A percentile compares a stretch with the other conserved stretches of the same genome.
Conservation (phyloP, 768 basidiomycete species). For the Cubamyces lactineus region DNA sequence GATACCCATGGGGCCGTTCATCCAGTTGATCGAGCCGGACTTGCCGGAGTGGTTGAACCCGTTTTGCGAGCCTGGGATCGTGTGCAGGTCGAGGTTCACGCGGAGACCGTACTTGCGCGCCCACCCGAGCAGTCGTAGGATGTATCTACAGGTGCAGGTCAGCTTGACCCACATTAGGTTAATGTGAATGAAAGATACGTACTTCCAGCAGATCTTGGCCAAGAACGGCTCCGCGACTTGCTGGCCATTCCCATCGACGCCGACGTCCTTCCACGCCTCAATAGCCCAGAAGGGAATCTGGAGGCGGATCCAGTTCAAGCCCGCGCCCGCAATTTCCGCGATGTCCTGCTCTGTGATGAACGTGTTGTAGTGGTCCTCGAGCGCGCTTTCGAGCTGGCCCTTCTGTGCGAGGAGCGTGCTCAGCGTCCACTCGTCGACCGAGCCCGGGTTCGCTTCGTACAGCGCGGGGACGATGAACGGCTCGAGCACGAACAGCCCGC, state of each 20-base stretch:
- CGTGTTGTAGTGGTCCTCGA: conserved; percentile 75
- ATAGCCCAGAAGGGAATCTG: conserved; percentile 89
- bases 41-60: conserved; percentile 68
- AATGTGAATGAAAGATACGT: conserved; percentile 27
- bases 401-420: conserved; percentile 63
- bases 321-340: conserved; percentile 50
- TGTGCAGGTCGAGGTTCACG: conserved; percentile 79
- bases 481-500: conserved; percentile 77
- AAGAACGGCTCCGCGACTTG: conserved; percentile 69
- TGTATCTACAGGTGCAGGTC: conserved; percentile 51
- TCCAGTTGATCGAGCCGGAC: conserved; percentile 60
- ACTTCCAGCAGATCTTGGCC: conserved; percentile 75
- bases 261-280: conserved; percentile 60
- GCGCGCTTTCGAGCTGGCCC: conserved; percentile 32
- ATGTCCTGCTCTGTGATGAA: conserved; percentile 59
- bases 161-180: neutral
- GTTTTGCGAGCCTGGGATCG: conserved; percentile 80
- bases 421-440: conserved; percentile 71
- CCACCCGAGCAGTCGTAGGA: conserved; percentile 78
- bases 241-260: conserved; percentile 24
- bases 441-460: conserved; percentile 54
- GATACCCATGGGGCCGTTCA: conserved; percentile 78
- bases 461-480: conserved; percentile 74
- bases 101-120: conserved; percentile 89
- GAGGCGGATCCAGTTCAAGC: conserved; percentile 81